Percentiles rank a stretch among this genome's conserved stretches.
These are phyloP conservation scores for Arabidopsis arenosa DNA, from an alignment of 345 rosid species.

Conservation along the genomic window DNA sequence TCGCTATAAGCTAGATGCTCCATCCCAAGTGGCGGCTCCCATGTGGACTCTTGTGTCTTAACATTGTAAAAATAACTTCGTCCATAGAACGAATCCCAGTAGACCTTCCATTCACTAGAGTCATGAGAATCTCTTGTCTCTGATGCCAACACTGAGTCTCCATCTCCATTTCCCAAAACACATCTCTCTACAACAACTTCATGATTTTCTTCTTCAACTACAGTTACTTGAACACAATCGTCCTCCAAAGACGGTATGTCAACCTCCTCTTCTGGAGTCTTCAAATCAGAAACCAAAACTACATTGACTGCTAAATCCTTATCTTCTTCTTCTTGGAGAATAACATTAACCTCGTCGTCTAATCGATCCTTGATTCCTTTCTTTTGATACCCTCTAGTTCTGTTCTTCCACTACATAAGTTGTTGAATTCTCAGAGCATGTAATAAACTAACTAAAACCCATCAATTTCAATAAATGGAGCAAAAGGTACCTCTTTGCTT, in stretches of 20 bases:
- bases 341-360: conserved; percentile 13
- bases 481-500: conserved; percentile 60
- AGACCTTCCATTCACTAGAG: conserved; percentile 70
- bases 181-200: conserved; percentile 2
- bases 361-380: conserved; percentile 26
- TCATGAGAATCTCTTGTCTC: conserved; percentile 42
- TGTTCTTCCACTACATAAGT: conserved; percentile 51
- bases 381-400: conserved; percentile 41
- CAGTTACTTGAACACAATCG: conserved; percentile 34
- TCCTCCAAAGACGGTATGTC: conserved; percentile 36
- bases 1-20: conserved; percentile 52
- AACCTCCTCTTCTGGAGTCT: conserved; percentile 39
- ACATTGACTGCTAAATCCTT: conserved; percentile 23
- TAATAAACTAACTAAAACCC: neutral
- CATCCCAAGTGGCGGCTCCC: conserved; percentile 78
- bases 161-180: conserved; percentile 11
- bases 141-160: conserved; percentile 35
- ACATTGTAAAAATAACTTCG: conserved; percentile 69
- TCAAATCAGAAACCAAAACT: conserved; percentile 42
- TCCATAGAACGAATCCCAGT: conserved; percentile 76
- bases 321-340: conserved; percentile 27
- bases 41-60: conserved; percentile 67
- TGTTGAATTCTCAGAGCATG: conserved; percentile 6
- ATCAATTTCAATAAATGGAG: neutral
- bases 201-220: conserved; percentile 23